Percentiles rank a stretch among this genome's conserved stretches.
These are phyloP conservation scores for Xylaria cubensis DNA, from an alignment of 495 filamentous ascomycete genomes.

Conservation along the genomic window DNA sequence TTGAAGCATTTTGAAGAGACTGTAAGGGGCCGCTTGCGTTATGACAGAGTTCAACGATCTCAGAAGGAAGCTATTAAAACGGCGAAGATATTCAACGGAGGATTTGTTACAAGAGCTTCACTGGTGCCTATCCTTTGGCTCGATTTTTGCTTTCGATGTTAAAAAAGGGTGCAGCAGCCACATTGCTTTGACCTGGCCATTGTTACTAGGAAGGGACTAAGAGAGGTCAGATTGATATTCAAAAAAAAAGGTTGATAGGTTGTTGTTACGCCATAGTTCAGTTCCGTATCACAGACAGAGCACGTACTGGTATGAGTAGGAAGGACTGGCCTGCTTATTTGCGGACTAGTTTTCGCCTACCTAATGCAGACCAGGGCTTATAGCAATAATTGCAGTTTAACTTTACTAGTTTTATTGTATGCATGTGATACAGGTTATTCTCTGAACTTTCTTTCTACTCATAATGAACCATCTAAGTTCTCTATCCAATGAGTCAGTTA, in stretches of 20 bases:
- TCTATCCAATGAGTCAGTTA: too few species aligned
- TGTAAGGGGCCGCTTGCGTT: neutral
- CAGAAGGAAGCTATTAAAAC: neutral
- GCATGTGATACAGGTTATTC: neutral
- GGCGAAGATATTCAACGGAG: neutral
- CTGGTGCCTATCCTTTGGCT: neutral
- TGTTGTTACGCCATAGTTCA: neutral
- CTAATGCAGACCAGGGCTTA: neutral
- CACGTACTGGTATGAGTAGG: neutral
- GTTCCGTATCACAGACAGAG: neutral
- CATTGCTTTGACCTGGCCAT: neutral
- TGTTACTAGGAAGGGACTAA: neutral
- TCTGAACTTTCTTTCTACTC: neutral
- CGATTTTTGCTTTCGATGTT: neutral
- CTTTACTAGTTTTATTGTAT: neutral
- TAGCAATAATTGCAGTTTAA: neutral
- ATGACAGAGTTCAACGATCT: neutral
- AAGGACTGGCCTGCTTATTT: neutral
- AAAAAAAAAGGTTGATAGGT: neutral
- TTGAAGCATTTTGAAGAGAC: neutral
- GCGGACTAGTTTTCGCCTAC: neutral
- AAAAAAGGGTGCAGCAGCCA: neutral
- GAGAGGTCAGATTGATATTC: neutral
- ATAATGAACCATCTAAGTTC: neutral
- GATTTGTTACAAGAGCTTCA: neutral